Evolutionary conservation across 345 rosid genomes (phyloP), one percentile per base, ranked within the genome.

Genomic region (Syzygium oleosum): DNA sequence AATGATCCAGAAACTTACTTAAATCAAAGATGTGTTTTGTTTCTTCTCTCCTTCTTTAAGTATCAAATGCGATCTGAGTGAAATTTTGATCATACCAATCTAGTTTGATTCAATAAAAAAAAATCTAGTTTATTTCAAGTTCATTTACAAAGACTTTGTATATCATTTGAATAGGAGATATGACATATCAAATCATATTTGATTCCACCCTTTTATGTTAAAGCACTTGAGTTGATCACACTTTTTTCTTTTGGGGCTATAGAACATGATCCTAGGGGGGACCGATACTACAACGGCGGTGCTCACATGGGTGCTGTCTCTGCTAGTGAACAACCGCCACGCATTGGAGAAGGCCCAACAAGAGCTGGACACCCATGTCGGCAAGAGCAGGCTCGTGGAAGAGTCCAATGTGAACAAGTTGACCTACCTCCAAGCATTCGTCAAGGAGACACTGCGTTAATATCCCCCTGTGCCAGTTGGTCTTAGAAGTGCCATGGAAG

Each of bases 271-370:
- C 16, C 9, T 77, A 77, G 91, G 88, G 23, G 92, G 88, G 31
- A 87, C 83, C 52, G 93, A 93, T 85, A 83, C 93, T 5, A 73
- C 89, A 25, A 87, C 84, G 85, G 88, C 89, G 5, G 87, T 85
- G 21, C 89, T 92, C 38, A 85, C 77, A 46, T 91, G 93, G 94
- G 86, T 89, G 19, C 29, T 91, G 22, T 91, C 92, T 4, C 59
- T 90, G 31, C 84, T 93, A 10, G 87, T 90, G 23, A 90, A 91
- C 88, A 55, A 92, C 87, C 91, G 77, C 22, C 77, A 73, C 1
- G 68, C 49, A 22, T 63, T 92, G 23, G 73, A 84, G 65, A 91
- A 86, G 83, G 90, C 78, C 3, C 90, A 88, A 23, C 85, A 88
- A 13, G 92, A 92, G 79, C 84, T 92, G 7, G 91, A 92, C 31